Evolutionary conservation across 345 rosid genomes (phyloP), one percentile per base, ranked within the genome.

Genomic region (Luvunga scandens): DNA sequence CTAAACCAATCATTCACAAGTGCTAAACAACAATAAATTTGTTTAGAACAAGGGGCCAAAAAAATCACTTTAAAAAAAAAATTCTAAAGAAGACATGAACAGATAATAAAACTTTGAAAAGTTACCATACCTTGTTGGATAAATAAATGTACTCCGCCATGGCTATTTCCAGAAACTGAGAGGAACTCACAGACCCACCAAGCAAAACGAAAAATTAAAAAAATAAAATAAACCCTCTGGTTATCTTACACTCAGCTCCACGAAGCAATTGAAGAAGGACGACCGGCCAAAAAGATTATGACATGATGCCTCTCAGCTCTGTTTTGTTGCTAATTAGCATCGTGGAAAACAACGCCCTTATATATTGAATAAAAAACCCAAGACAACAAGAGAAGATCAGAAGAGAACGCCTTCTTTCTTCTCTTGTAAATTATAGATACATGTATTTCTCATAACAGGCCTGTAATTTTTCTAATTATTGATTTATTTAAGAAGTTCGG

Each of bases 101-200:
- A 3, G 66, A 3, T 10, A 19, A 38, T 34, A 53, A 66, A 60
- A 21, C 14, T 28, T 28, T n/a, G 71, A 62, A 24, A 21, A 68
- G 48, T 57, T 53, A 71, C 21, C 33, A 21, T 66, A 91, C 98
- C 97, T 91, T 90, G 79, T 85, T 82, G 66, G 84, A 45, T 62
- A 89, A 71, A 84, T 67, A 90, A 77, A 91, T 80, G 76, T 81
- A 91, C 72, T 88, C 94, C 13, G 93, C 94, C 98, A 93, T 93
- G 82, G 85, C 63, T 72, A 79, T 57, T 73, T 79, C 77, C 82
- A 78, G 87, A 69, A 84, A 83, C 80, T 45, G 36, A 78, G 72
- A 78, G 50, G 66, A 28, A 69, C 50, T 30, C 69, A 12, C 16
- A 36, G 57, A 13, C 78, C 64, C 25, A 34, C 72, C 64, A n/a